A percentile compares a stretch with the other conserved stretches of the same genome.
These are phyloP conservation scores for Bretziella fagacearum DNA, from an alignment of 2,329 filamentous ascomycete genomes.

Conservation along the genomic window DNA sequence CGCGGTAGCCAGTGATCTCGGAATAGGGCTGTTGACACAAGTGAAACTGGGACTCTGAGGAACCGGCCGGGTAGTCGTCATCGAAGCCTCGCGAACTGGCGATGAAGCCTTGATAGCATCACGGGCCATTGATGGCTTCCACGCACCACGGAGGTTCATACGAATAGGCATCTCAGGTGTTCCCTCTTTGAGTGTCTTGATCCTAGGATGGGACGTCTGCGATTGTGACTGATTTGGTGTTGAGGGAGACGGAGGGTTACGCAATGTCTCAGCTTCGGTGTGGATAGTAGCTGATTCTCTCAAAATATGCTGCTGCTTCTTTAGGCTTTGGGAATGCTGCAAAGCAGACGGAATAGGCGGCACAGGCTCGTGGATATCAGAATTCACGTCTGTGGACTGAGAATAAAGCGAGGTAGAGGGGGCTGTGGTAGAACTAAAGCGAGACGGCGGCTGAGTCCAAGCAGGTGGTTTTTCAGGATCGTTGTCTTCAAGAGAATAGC, in stretches of 20 bases:
- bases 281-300: constrained; percentile 3
- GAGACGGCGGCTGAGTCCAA: constrained; percentile 37
- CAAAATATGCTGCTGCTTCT: neutral
- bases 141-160: constrained; percentile 8
- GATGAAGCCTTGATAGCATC: constrained; percentile 2
- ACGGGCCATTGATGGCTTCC: constrained; percentile 6
- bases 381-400: constrained; percentile 24
- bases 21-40: constrained; percentile 6
- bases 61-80: neutral
- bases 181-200: neutral
- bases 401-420: constrained; percentile 33
- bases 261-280: neutral
- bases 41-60: neutral
- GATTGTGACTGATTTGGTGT: neutral
- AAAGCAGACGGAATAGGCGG: constrained; percentile 21
- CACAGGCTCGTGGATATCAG: constrained; percentile 24
- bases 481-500: constrained; percentile 7
- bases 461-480: constrained; percentile 16
- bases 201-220: neutral
- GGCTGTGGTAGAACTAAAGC: constrained; percentile 48
- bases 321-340: constrained; percentile 14
- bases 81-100: neutral
- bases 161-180: constrained; percentile 7
- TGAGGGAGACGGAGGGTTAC: neutral
- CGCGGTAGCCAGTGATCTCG: constrained; percentile 3